Evolutionary conservation across 352 stramenopile species (phyloP).

Genomic region (Hyaloperonospora brassicae): DNA sequence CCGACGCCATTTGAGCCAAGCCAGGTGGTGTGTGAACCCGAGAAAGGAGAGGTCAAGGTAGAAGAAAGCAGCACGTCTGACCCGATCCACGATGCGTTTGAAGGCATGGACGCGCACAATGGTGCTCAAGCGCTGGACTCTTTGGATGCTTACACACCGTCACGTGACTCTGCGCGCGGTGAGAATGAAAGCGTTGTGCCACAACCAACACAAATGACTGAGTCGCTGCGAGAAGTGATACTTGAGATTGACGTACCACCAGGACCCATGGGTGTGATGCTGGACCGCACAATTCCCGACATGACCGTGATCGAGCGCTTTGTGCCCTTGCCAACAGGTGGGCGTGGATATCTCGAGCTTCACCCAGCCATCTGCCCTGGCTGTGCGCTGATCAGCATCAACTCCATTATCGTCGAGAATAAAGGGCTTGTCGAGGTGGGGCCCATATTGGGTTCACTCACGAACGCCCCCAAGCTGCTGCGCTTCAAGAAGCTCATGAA

Average conservation of each 20-base stretch:
- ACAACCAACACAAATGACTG: slow-evolving; percentile 27
- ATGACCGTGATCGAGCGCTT: slow-evolving; percentile 80
- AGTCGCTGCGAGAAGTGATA: slow-evolving; percentile 66
- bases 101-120: slow-evolving; percentile 54
- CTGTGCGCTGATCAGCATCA: slow-evolving; percentile 71
- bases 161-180: slow-evolving; percentile 16
- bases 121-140: slow-evolving; percentile 28
- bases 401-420: slow-evolving; percentile 66
- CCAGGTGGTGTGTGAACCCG: slow-evolving; percentile 11
- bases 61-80: slow-evolving; percentile 33
- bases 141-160: slow-evolving; percentile 31
- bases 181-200: slow-evolving; percentile 2
- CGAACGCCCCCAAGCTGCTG: slow-evolving; percentile 49
- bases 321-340: slow-evolving; percentile 54
- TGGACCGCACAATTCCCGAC: slow-evolving; percentile 67
- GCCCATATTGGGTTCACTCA: slow-evolving; percentile 51
- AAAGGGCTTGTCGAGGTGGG: slow-evolving; percentile 64
- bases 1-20: slow-evolving; percentile 30
- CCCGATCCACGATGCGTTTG: slow-evolving; percentile 76
- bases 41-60: slow-evolving; percentile 26
- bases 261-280: slow-evolving; percentile 74
- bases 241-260: slow-evolving; percentile 72
- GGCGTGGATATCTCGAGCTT: slow-evolving; percentile 66
- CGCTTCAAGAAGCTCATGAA: slow-evolving; percentile 85
- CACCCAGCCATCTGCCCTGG: slow-evolving; percentile 74